Evolutionary conservation across 345 rosid genomes (phyloP), one percentile per base, ranked within the genome.

Genomic region (Populus tremula): DNA sequence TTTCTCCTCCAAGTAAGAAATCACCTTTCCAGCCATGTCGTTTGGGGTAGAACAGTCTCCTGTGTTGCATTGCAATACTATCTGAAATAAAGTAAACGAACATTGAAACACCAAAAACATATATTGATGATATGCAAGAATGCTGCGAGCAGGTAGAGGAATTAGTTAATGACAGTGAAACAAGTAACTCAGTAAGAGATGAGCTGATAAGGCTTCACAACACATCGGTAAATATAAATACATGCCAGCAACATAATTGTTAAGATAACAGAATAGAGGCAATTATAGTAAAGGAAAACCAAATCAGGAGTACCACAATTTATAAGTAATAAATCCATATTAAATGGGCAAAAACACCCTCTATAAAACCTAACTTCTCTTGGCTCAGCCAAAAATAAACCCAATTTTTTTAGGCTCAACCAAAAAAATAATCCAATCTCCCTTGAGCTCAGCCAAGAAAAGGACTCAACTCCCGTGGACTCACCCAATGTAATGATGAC

Each of bases 1-100:
- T 23, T 82, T 78, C 16, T 53, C 56, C 71, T 82, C 76, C 75
- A 82, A 35, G 75, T 77, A 78, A 12, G 35, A 70, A 38, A 74
- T 20, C n/a, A 82, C 81, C 56, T 70, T 39, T 11, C 45, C 73
- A 13, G 84, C 84, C 84, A 82, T 74, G 8, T 70, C 78, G 18
- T 5, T 6, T 5, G 81, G 81, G 41, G 70, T 73, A 69, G 54
- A 27, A 74, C 67, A 69, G 76, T 78, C 81, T 38, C 73, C 76
- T 2, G 29, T 64, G 38, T 82, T 17, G 71, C 72, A 74, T 74
- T 43, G 33, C 65, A 82, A 43, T 41, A 31, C 54, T 69, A 82
- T 74, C 84, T 82, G 76, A 16, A 23, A 23, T 14, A 11, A 13
- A 25, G 16, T 5, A 63, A 63, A 23, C 17, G 20, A 17, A 3